A percentile compares a stretch with the other conserved stretches of the same genome.
phyloP scores from a whole-genome alignment of 2,329 filamentous ascomycete species.

The Triangularia verruculosa region DNA sequence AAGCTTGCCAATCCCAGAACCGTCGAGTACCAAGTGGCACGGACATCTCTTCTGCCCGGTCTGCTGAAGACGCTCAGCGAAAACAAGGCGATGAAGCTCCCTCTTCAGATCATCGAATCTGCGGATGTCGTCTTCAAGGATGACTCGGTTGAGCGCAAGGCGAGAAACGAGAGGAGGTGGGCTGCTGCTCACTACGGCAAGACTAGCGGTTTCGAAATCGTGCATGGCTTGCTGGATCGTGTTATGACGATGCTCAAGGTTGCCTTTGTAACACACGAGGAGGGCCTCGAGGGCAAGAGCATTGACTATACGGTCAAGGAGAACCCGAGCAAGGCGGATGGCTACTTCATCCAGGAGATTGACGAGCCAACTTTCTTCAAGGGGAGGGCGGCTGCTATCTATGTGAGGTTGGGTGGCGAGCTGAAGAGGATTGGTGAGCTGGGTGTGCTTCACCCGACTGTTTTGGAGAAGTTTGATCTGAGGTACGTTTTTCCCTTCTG shows the following conservation, averaged over 20 bases:
- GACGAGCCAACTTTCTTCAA: conserved; percentile 89
- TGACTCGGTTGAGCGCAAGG: conserved; percentile 70
- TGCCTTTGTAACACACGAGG: conserved; percentile 73
- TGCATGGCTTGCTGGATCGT: conserved; percentile 90
- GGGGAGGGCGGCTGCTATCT: conserved; percentile 83
- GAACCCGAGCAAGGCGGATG: conserved; percentile 58
- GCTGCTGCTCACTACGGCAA: conserved; percentile 96
- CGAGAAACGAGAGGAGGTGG: conserved; percentile 90
- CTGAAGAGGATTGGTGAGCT: conserved; percentile 80
- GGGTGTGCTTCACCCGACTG: conserved; percentile 88
- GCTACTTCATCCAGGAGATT: conserved; percentile 94
- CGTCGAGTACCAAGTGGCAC: conserved; percentile 87
- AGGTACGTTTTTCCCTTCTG: conserved; percentile 59
- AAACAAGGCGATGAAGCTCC: conserved; percentile 84
- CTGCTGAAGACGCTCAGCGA: conserved; percentile 91
- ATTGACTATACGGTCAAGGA: conserved; percentile 52
- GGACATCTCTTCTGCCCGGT: conserved; percentile 80
- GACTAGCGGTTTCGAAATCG: conserved; percentile 89
- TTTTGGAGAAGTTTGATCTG: conserved; percentile 90
- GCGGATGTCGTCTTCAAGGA: conserved; percentile 93
- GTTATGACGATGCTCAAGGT: conserved; percentile 88
- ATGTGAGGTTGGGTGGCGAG: conserved; percentile 71
- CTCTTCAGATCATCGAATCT: conserved; percentile 90
- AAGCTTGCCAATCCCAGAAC: conserved; percentile 91
- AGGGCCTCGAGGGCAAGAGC: conserved; percentile 55